A percentile compares a stretch with the other conserved stretches of the same genome.
These are phyloP conservation scores for Aspergillus ibericus DNA, from an alignment of 2,329 filamentous ascomycete species.

Conservation along the genomic window DNA sequence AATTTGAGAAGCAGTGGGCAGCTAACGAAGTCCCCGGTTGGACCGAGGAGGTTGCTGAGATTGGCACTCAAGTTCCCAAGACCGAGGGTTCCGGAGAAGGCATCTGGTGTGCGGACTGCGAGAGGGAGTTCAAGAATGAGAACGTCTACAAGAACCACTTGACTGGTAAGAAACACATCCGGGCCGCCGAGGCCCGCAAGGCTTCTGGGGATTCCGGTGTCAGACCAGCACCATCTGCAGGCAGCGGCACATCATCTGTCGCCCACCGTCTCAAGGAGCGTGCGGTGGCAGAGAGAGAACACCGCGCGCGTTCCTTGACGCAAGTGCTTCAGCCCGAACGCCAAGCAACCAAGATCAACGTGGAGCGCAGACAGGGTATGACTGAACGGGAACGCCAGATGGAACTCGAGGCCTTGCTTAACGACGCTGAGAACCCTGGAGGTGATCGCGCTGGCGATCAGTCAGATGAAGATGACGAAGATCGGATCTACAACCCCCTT, in stretches of 20 bases:
- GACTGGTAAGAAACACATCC: conserved; percentile 87
- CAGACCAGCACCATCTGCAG: conserved; percentile 24
- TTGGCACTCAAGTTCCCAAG: conserved; percentile 43
- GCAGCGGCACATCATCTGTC: conserved; percentile 25
- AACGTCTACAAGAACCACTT: conserved; percentile 92
- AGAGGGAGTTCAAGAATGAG: conserved; percentile 92
- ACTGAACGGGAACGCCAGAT: conserved; percentile 93
- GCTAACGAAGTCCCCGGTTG: conserved; percentile 78
- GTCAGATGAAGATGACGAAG: conserved; percentile 74
- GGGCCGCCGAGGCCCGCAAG: conserved; percentile 69
- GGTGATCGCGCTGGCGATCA: conserved; percentile 52
- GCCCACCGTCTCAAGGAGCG: conserved; percentile 72
- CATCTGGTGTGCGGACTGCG: conserved; percentile 86
- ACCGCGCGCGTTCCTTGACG: conserved; percentile 75
- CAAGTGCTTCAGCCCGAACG: conserved; percentile 83
- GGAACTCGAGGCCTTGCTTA: conserved; percentile 84
- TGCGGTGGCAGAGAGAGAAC: conserved; percentile 85
- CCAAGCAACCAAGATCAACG: conserved; percentile 86
- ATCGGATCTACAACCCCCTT: conserved; percentile 93
- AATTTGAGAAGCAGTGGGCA: conserved; percentile 82
- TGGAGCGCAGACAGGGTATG: conserved; percentile 96
- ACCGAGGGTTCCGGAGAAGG: conserved; percentile 64
- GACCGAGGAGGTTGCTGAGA: conserved; percentile 56
- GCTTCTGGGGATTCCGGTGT: conserved; percentile 42
- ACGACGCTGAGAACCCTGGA: conserved; percentile 51